Percentiles rank a stretch among this genome's conserved stretches.
phyloP scores from a whole-genome alignment of 2,329 filamentous ascomycete species.

The Xylariaceae sp. region DNA sequence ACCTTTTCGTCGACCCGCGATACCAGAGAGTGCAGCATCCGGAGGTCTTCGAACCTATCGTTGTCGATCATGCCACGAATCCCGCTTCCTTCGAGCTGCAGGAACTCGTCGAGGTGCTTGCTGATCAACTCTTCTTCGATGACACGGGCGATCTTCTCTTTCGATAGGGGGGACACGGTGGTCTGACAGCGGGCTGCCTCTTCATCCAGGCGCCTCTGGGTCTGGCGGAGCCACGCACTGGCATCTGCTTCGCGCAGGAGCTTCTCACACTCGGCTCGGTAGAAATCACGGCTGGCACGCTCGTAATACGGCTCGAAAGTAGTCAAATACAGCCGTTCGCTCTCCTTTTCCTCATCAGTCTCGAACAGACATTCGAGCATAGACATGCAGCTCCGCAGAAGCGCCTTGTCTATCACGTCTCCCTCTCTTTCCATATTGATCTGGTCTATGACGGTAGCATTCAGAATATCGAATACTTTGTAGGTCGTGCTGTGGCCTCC shows the following conservation, averaged over 20 bases:
- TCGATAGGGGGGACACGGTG: constrained; percentile 68
- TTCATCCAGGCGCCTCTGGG: constrained; percentile 67
- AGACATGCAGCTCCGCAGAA: constrained; percentile 76
- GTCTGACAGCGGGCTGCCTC: constrained; percentile 79
- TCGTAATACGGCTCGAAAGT: constrained; percentile 79
- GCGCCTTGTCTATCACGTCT: constrained; percentile 75
- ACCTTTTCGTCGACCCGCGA: constrained; percentile 72
- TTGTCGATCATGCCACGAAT: constrained; percentile 89
- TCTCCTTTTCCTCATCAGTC: constrained; percentile 68
- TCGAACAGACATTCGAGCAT: constrained; percentile 91
- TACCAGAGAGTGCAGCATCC: constrained; percentile 76
- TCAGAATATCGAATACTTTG: constrained; percentile 68
- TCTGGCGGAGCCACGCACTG: constrained; percentile 72
- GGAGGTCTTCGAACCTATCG: constrained; percentile 70
- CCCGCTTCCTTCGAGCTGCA: constrained; percentile 79
- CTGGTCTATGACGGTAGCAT: constrained; percentile 79
- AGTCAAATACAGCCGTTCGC: constrained; percentile 75
- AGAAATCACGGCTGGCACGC: constrained; percentile 65
- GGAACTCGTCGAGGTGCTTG: constrained; percentile 71
- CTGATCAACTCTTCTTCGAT: constrained; percentile 77
- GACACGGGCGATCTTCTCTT: constrained; percentile 66
- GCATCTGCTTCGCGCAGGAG: constrained; percentile 76
- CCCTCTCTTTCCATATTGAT: constrained; percentile 89
- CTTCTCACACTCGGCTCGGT: constrained; percentile 66
- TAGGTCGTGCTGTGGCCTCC: constrained; percentile 38